These are phyloP conservation scores for Crinitomyces ghanaensis DNA, from an alignment of 805 yeast species.

Conservation along the genomic window DNA sequence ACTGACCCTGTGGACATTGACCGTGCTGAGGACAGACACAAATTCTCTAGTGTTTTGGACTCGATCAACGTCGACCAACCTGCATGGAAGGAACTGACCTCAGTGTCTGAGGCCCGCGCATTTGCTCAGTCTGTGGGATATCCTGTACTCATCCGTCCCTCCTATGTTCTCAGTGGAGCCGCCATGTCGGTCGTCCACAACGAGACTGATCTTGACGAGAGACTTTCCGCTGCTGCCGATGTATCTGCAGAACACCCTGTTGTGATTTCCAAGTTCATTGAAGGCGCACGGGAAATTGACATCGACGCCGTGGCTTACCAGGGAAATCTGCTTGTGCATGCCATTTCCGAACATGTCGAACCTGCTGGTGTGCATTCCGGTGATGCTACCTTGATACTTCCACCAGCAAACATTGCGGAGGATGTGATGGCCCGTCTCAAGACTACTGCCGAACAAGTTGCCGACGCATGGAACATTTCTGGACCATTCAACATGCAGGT, in stretches of 20 bases:
- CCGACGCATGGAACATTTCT: slow-evolving; percentile 85
- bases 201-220: slow-evolving; percentile 67
- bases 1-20: slow-evolving; percentile 92
- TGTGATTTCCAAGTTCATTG: slow-evolving; percentile 90
- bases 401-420: slow-evolving; percentile 72
- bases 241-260: slow-evolving; percentile 96
- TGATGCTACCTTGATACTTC: slow-evolving; percentile 90
- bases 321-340: slow-evolving; percentile 86
- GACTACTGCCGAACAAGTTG: slow-evolving; percentile 87
- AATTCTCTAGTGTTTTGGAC: slow-evolving; percentile 88
- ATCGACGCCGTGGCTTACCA: slow-evolving; percentile 91
- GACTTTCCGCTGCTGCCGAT: slow-evolving; percentile 77
- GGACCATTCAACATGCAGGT: slow-evolving; percentile 99
- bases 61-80: slow-evolving; percentile 94
- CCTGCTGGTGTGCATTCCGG: slow-evolving; percentile 99
- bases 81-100: slow-evolving; percentile 90
- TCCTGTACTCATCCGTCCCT: slow-evolving; percentile 96
- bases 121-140: slow-evolving; percentile 82
- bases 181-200: slow-evolving; percentile 91
- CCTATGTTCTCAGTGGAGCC: slow-evolving; percentile 95
- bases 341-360: slow-evolving; percentile 95
- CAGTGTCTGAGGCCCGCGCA: slow-evolving; percentile 69
- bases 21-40: slow-evolving; percentile 97
- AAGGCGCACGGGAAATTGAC: slow-evolving; percentile 94
- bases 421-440: slow-evolving; percentile 60